Evolutionary conservation across 2,329 filamentous ascomycete species (phyloP), one percentile per base, ranked within the genome.

Genomic region (Fusarium ramigenum): DNA sequence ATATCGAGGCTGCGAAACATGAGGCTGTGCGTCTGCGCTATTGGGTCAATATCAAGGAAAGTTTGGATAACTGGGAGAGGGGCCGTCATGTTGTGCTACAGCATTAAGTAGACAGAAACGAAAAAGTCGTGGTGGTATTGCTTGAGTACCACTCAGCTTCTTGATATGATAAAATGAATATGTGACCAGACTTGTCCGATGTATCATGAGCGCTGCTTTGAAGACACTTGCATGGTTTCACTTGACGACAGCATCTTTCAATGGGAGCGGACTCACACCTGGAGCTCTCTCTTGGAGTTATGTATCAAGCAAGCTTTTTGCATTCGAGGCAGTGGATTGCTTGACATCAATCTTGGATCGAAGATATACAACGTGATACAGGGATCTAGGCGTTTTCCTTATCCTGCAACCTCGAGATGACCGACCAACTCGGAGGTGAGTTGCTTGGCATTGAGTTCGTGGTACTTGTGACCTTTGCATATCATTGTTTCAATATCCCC

Each of bases 1-100:
- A 96, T 79, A 79, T 93, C 43, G 87, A 91, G 44, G 83, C 70
- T 14, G 96, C 95, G 21, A 91, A 88, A 83, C 82, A 80, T 69
- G 94, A 97, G 87, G 91, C 92, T 50, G 90, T 97, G 4, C 87
- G 89, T 81, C 83, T 98, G 84, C 87, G 94, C 81, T 98, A 98
- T 85, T 98, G 96, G 96, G 88, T 93, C 63, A 97, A 95, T 82
- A 92, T 98, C 69, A 88, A 90, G 70, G 93, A 97, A 82, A 93
- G 91, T 52, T 84, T 98, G 78, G 86, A 92, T 79, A 89, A 91
- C 71, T 98, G 96, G 95, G 94, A 97, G 86, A 90, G 87, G 77
- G 95, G 94, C 9, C 92, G 90, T 84, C 84, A 84, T 11, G 80
- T 87, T 60, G 85, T 89, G 49, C 75, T 91, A 74, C 82, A 88